Evolutionary conservation across 495 filamentous ascomycete species (phyloP).

Genomic region (Letharia columbiana): DNA sequence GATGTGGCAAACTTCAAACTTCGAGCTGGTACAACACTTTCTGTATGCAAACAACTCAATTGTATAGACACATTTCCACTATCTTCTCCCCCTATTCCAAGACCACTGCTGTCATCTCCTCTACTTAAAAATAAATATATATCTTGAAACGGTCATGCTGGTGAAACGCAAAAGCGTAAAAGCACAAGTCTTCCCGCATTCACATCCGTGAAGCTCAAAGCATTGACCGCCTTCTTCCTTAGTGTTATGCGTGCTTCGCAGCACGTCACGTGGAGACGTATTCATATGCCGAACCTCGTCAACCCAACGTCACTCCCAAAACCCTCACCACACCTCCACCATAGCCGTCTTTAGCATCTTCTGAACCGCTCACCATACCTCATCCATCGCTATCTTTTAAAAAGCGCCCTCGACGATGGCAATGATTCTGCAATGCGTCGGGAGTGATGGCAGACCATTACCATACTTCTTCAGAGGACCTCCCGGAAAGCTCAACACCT

Average conservation of each 20-base stretch:
- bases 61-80: neutral
- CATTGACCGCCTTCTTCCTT: neutral
- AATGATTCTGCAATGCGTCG: neutral
- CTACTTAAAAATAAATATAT: neutral
- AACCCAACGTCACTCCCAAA: neutral
- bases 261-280: neutral
- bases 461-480: neutral
- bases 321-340: neutral
- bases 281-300: neutral
- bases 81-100: neutral
- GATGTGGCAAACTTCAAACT: neutral
- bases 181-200: neutral
- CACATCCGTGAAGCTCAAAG: neutral
- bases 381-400: neutral
- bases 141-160: neutral
- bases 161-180: neutral
- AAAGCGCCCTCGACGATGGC: neutral
- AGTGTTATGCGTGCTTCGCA: neutral
- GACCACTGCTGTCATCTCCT: neutral
- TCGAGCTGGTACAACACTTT: neutral
- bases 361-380: neutral
- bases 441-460: neutral
- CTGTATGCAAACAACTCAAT: neutral
- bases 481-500: neutral
- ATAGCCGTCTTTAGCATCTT: neutral